A percentile compares a stretch with the other conserved stretches of the same genome.
Evolutionary conservation across 139 green algal genomes (phyloP).

Genomic region (Tetraselmis chui): DNA sequence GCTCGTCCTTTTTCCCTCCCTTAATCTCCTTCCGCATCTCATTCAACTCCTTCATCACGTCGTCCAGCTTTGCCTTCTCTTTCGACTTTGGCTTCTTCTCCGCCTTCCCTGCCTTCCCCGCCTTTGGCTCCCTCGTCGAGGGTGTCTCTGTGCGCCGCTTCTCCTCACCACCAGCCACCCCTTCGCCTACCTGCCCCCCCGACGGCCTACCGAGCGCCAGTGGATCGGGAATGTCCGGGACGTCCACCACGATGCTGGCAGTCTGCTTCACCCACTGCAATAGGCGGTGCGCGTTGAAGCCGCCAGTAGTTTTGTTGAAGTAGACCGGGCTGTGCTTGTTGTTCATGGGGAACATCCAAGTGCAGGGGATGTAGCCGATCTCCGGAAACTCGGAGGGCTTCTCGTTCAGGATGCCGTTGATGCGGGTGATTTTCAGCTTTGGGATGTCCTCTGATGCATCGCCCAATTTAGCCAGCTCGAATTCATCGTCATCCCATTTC

Average conservation of each 20-base stretch:
- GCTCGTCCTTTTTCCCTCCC: not conserved
- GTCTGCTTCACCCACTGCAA: slow-evolving; percentile 8
- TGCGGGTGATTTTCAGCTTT: slow-evolving; percentile 4
- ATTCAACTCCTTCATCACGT: not conserved
- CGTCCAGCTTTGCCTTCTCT: not conserved
- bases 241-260: not conserved
- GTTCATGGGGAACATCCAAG: slow-evolving; percentile 9
- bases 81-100: not conserved
- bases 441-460: slow-evolving; percentile 4
- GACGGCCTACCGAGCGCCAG: not conserved
- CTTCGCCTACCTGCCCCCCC: too few species aligned
- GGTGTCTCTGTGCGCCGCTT: too few species aligned
- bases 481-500: slow-evolving; percentile 11
- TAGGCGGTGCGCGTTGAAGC: slow-evolving; percentile 6
- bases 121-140: too few species aligned
- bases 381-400: slow-evolving; percentile 14
- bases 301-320: slow-evolving; percentile 14
- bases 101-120: not conserved
- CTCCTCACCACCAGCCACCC: too few species aligned
- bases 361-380: slow-evolving; percentile 20
- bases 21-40: not conserved
- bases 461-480: slow-evolving; percentile 2
- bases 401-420: slow-evolving; percentile 23
- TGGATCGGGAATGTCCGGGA: not conserved
- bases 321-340: slow-evolving; percentile 12